phyloP scores from a whole-genome alignment of 495 filamentous ascomycete genomes.

The Tuber melanosporum region DNA sequence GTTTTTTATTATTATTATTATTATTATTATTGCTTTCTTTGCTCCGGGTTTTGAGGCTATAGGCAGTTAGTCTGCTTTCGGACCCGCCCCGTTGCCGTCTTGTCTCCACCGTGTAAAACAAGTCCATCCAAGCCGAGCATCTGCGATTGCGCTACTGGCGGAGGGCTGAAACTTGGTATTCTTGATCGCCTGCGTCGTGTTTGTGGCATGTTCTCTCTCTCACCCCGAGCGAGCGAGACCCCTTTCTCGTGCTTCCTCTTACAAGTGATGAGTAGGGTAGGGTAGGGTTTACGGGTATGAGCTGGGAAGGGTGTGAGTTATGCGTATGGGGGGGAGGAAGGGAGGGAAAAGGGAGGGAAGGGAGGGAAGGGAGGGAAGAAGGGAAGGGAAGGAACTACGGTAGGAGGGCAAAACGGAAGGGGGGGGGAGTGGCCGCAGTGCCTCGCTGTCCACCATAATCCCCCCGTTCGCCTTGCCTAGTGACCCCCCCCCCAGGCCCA shows the following conservation, averaged over 20 bases:
- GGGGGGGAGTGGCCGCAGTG: background rate
- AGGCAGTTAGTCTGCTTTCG: slow-evolving; percentile 6
- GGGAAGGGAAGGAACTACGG: background rate
- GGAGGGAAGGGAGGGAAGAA: background rate
- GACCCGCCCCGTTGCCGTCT: slow-evolving; percentile 19
- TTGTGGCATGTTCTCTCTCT: slow-evolving; percentile 29
- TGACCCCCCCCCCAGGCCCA: too few species aligned
- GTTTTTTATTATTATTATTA: background rate
- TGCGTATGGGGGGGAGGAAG: background rate
- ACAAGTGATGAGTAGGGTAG: slow-evolving; percentile 20
- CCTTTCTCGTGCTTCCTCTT: slow-evolving; percentile 23
- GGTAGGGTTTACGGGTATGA: background rate
- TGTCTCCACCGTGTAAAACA: slow-evolving; percentile 22
- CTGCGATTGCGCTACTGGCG: slow-evolving; percentile 38
- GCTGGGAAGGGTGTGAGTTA: background rate
- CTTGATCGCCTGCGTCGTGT: slow-evolving; percentile 36
- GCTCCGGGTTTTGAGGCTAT: background rate
- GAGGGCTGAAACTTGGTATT: slow-evolving; percentile 38
- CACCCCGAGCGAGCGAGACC: slow-evolving; percentile 26
- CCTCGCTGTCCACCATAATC: slow-evolving; percentile 25
- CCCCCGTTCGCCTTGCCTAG: slow-evolving; percentile 20
- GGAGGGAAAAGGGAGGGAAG: background rate
- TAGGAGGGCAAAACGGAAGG: background rate
- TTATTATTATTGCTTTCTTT: background rate
- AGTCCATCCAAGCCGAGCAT: slow-evolving; percentile 15